Evolutionary conservation across 2,329 filamentous ascomycete genomes (phyloP).

Genomic region (Venturia effusa): DNA sequence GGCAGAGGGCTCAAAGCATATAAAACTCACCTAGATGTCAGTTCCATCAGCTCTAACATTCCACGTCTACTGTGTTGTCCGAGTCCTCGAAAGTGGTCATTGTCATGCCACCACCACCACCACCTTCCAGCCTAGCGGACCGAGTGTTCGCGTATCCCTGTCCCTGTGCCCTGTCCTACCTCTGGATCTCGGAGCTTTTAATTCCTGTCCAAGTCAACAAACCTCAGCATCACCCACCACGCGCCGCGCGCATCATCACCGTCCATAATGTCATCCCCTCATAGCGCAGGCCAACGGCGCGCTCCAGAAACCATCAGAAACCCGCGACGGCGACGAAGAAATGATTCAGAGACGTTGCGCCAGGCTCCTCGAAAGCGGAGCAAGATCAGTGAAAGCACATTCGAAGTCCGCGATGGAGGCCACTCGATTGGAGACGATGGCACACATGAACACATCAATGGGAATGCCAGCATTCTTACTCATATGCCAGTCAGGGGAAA

Average conservation of each 20-base stretch:
- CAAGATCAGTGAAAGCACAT: conserved; percentile 34
- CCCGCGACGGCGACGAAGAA: conserved; percentile 34
- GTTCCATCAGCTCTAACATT: not conserved
- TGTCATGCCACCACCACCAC: too few species aligned
- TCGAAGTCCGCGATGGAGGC: conserved; percentile 16
- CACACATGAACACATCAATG: conserved; percentile 13
- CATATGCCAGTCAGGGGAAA: conserved; percentile 30
- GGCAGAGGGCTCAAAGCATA: too few species aligned
- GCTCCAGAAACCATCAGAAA: conserved; percentile 18
- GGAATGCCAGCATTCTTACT: conserved; percentile 25
- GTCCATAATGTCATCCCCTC: not conserved
- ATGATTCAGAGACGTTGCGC: conserved; percentile 23
- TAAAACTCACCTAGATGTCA: too few species aligned
- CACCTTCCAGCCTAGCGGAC: not conserved
- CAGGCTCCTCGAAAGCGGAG: conserved; percentile 30
- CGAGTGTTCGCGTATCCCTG: not conserved
- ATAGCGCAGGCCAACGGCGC: not conserved
- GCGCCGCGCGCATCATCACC: not conserved
- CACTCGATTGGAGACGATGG: not conserved
- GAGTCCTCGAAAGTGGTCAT: not conserved
- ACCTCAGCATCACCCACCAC: not conserved
- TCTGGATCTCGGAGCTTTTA: not conserved
- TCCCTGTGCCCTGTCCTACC: too few species aligned
- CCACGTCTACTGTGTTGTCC: not conserved
- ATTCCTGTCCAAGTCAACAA: conserved; percentile 1